These are phyloP conservation scores for Aspergillus brasiliensis DNA, from an alignment of 2,329 filamentous ascomycete species.

Conservation along the genomic window DNA sequence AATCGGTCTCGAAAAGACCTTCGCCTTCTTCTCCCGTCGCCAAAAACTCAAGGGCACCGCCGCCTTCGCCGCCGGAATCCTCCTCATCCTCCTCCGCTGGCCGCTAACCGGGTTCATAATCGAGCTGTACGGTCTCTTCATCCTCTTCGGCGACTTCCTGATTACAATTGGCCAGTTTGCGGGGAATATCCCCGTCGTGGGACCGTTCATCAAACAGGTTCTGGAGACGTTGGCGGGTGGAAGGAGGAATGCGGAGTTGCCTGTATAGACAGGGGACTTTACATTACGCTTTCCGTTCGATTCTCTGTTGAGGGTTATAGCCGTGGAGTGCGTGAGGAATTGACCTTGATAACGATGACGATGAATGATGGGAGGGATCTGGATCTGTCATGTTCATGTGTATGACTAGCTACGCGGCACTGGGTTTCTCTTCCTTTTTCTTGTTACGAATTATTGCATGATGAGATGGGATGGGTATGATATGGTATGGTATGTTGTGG, in stretches of 20 bases:
- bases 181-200: slow-evolving; percentile 79
- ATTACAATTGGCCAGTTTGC: slow-evolving; percentile 89
- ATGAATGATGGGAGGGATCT: background rate
- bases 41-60: slow-evolving; percentile 91
- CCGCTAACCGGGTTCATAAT: slow-evolving; percentile 86
- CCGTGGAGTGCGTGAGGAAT: background rate
- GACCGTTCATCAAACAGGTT: slow-evolving; percentile 76
- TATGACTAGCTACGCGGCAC: background rate
- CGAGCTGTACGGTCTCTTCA: slow-evolving; percentile 88
- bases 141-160: slow-evolving; percentile 95
- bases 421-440: too few species aligned
- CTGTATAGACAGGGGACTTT: slow-evolving; percentile 27
- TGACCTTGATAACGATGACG: background rate
- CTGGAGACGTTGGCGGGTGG: slow-evolving; percentile 72
- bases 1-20: slow-evolving; percentile 87
- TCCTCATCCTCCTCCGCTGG: slow-evolving; percentile 87
- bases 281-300: too few species aligned
- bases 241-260: slow-evolving; percentile 71
- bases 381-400: background rate
- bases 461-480: background rate
- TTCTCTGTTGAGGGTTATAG: background rate
- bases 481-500: too few species aligned
- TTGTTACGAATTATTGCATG: background rate
- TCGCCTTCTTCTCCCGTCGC: slow-evolving; percentile 89
- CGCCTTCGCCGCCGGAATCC: slow-evolving; percentile 80